A percentile compares a stretch with the other conserved stretches of the same genome.
phyloP scores from a whole-genome alignment of 106 monocot species.

The Allium sativum region DNA sequence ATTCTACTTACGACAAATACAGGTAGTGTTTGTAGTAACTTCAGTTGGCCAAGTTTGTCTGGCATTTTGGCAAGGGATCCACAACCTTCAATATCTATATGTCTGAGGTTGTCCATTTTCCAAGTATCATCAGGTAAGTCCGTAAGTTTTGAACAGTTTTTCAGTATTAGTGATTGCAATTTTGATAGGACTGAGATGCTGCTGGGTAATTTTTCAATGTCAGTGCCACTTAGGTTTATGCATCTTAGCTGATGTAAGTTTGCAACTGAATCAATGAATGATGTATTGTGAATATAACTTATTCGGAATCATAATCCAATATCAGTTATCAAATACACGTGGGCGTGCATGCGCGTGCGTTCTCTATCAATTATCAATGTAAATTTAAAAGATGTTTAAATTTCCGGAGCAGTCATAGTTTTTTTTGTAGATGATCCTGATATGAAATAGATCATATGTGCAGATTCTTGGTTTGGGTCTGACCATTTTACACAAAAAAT shows the following conservation, averaged over 20 bases:
- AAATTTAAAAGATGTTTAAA: too few relatives aligned
- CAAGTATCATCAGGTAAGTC: slow-evolving; percentile 4
- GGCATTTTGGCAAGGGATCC: slow-evolving; percentile 5
- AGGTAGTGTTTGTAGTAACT: background rate
- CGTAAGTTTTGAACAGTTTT: background rate
- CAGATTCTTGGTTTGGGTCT: too few relatives aligned
- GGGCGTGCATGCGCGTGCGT: too few relatives aligned
- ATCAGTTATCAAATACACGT: too few relatives aligned
- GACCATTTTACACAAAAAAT: too few relatives aligned
- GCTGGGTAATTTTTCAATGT: slow-evolving; percentile 9
- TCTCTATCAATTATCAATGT: too few relatives aligned
- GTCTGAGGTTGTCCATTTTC: slow-evolving; percentile 12
- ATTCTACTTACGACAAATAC: background rate
- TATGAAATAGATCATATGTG: too few relatives aligned
- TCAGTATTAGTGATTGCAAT: slow-evolving; percentile 6
- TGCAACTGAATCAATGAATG: background rate
- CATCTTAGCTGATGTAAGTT: slow-evolving; percentile 2
- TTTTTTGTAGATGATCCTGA: too few relatives aligned
- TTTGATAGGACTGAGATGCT: background rate
- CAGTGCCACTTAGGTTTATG: slow-evolving; percentile 3
- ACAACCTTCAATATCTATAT: slow-evolving; percentile 2
- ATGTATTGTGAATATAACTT: background rate
- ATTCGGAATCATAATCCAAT: too few relatives aligned
- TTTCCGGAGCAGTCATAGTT: too few relatives aligned
- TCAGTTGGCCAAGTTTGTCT: slow-evolving; percentile 9